These are phyloP conservation scores for Neoboletus magnificus DNA, from an alignment of 768 basidiomycete species.

Conservation along the genomic window DNA sequence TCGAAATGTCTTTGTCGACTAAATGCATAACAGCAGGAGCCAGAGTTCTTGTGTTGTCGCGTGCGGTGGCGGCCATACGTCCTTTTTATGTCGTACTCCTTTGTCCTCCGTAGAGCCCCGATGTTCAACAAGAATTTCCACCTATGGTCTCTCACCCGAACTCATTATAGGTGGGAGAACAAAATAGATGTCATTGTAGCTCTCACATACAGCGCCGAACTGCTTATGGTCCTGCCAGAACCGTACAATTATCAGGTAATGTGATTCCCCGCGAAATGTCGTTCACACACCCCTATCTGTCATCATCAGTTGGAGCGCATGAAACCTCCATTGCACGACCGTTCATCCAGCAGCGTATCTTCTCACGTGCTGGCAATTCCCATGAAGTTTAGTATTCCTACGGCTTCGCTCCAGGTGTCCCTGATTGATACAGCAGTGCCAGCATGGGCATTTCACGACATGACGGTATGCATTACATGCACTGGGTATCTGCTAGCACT, in stretches of 20 bases:
- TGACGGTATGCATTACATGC: constrained; percentile 37
- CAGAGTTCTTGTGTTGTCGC: background rate
- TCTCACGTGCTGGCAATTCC: background rate
- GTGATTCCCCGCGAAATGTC: background rate
- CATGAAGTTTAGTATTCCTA: background rate
- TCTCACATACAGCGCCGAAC: background rate
- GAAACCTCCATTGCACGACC: background rate
- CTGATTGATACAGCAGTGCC: constrained; percentile 46
- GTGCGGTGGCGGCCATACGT: background rate
- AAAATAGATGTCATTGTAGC: background rate
- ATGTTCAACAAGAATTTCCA: background rate
- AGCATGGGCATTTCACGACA: constrained; percentile 60
- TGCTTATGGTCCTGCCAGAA: background rate
- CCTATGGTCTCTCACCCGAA: background rate
- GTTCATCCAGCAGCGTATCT: background rate
- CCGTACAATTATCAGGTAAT: background rate
- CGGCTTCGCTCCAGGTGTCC: background rate
- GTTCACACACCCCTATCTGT: background rate
- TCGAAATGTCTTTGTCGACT: background rate
- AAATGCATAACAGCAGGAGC: background rate
- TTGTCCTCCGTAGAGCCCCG: no score
- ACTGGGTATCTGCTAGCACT: background rate
- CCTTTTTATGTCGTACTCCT: background rate
- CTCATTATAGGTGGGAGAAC: background rate
- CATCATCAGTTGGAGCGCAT: background rate